Evolutionary conservation across 352 stramenopile genomes (phyloP), one percentile per base, ranked within the genome.

Genomic region (Saprolegnia diclina): DNA sequence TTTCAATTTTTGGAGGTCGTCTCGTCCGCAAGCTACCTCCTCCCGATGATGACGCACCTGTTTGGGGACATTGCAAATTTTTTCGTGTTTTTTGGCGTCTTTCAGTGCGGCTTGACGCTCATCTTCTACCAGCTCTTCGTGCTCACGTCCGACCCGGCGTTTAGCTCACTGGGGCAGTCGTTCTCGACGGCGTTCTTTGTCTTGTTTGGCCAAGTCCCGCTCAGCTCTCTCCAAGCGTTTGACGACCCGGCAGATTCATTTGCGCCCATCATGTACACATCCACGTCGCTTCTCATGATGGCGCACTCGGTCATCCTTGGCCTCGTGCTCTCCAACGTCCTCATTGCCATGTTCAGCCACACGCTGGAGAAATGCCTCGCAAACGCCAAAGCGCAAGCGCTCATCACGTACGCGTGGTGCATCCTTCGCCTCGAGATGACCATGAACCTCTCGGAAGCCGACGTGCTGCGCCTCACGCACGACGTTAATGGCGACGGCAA

Each of bases 71-170:
- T 66, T 5, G n/a, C 19, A 7, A 66, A 66, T 22, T 66, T 66
- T 14, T 66, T 66, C 40, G 32, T 66, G 22, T 22, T 66, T 19
- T 66, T 66, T 19, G 59, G 42, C 26, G 45, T 66, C 3, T 66
- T 66, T 35, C 59, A 66, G 56, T 22, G 62, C n/a, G 59, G 59
- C 32, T 32, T 66, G 21, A 56, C 42, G n/a, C 16, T 66, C 0
- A 66, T 32, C 5, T 66, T 56, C 21, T 66, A 66, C 32, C 59
- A 66, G 24, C 21, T 66, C 19, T 66, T 66, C 56, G 9, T 14
- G 16, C 21, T n/a, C 1, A 11, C 10, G 5, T 14, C 21, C 4
- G 59, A 66, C 40, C 19, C 26, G 3, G 40, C 11, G 13, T 66
- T 56, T 24, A 19, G 24, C 14, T 32, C 32, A 1, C 21, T 66